phyloP scores from a whole-genome alignment of 768 basidiomycete species.

The Phylloporus arenicola region DNA sequence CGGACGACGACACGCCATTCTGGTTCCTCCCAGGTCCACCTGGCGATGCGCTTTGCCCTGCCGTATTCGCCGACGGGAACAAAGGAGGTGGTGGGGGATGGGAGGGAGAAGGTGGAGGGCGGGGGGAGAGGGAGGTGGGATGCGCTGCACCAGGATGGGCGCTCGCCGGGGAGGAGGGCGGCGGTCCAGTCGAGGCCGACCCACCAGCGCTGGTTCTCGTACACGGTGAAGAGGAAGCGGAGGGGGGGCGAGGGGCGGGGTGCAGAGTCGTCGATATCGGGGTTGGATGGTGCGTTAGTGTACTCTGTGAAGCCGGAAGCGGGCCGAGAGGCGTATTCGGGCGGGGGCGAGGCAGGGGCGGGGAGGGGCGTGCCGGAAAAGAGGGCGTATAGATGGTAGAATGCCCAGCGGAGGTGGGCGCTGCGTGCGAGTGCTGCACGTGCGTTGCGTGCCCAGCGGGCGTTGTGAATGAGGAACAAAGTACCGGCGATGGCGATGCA shows the following conservation, averaged over 20 bases:
- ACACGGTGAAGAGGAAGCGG: slow-evolving; percentile 83
- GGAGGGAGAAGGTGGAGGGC: slow-evolving; percentile 63
- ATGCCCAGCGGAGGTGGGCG: slow-evolving; percentile 61
- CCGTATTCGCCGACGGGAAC: slow-evolving; percentile 44
- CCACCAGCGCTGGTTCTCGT: slow-evolving; percentile 98
- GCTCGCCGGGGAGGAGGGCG: slow-evolving; percentile 82
- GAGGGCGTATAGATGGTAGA: slow-evolving; percentile 47
- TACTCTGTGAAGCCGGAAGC: slow-evolving; percentile 16
- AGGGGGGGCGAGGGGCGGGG: slow-evolving; percentile 31
- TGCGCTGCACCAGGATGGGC: slow-evolving; percentile 80
- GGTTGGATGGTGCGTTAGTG: slow-evolving; percentile 11
- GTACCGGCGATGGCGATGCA: slow-evolving; percentile 57
- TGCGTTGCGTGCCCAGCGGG: slow-evolving; percentile 59
- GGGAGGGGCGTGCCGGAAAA: slow-evolving; percentile 55
- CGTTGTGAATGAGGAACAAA: slow-evolving; percentile 53
- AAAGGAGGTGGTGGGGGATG: slow-evolving; percentile 56
- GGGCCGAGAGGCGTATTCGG: slow-evolving; percentile 26
- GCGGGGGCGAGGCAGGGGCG: slow-evolving; percentile 29
- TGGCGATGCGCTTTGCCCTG: slow-evolving; percentile 65
- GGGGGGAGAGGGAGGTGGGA: slow-evolving; percentile 57
- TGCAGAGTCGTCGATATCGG: slow-evolving; percentile 9
- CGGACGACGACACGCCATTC: slow-evolving; percentile 81
- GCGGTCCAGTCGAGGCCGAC: slow-evolving; percentile 96
- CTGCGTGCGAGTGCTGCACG: slow-evolving; percentile 55
- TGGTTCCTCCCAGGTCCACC: slow-evolving; percentile 86